These are phyloP conservation scores for Saccharomycopsis crataegensis DNA, from an alignment of 1,139 yeast genomes.

Conservation along the genomic window DNA sequence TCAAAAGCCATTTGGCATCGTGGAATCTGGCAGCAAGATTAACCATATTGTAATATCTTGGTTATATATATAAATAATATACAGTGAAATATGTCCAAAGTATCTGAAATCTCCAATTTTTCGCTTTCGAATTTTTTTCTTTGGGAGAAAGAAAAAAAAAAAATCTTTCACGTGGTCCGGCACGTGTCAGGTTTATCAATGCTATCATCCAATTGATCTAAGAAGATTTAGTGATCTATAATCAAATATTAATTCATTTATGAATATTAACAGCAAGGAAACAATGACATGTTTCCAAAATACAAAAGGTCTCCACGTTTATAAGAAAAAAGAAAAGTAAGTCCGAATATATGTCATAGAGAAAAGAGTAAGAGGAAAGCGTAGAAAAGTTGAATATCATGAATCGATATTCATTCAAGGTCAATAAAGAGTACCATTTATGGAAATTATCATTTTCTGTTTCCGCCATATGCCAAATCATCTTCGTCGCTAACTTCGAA, in stretches of 20 bases:
- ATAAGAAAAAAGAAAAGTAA: background rate
- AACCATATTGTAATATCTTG: conserved; percentile 5
- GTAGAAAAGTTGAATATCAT: background rate
- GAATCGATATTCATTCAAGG: too few relatives aligned
- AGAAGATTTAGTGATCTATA: background rate
- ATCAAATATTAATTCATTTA: background rate
- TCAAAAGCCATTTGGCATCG: conserved; percentile 42
- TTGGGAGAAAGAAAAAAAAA: background rate
- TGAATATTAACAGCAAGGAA: background rate
- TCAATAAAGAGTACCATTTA: background rate
- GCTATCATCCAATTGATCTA: background rate
- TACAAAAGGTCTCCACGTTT: background rate
- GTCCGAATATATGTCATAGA: background rate
- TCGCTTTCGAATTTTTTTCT: background rate
- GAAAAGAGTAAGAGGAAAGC: background rate
- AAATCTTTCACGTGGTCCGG: background rate
- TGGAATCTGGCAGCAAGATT: conserved; percentile 29
- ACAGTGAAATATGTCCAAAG: background rate
- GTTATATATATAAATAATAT: background rate
- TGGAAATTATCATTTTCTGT: background rate
- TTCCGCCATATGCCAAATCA: background rate
- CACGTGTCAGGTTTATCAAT: background rate
- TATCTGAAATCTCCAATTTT: background rate
- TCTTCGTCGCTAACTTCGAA: conserved; percentile 9
- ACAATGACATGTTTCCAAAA: background rate